Base-by-base conservation (phyloP, 352 stramenopile genomes). In the Phytophthora ohioensis region DNA sequence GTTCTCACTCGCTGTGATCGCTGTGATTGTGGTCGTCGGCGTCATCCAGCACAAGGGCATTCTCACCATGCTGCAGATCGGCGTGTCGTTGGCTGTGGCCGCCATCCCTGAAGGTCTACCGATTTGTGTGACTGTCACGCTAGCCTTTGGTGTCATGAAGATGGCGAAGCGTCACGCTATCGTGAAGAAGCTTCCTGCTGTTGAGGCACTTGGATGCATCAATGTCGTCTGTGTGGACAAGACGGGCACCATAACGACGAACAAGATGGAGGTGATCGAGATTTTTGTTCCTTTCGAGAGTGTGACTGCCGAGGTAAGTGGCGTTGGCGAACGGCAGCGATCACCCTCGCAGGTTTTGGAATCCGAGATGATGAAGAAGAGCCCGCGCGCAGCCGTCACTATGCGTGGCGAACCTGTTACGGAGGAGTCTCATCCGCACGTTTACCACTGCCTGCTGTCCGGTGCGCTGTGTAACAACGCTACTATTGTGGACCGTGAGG, bases 1-100 rank as follows among this genome's bases (percentile, higher is more conserved):
- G 68, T 90, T 98, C 8, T 98, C 90, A 34, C 97, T 98, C 61
- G 82, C 82, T 21, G 87, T 98, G 12, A 99, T 99, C 77, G 86
- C 81, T 7, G 69, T 98, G 5, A 99, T 99, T 75, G 96, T 94
- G 30, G 42, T 99, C 12, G 85, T 98, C 21, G 97, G 97, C 7
- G 91, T 97, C 8, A 63, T 98, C 10, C 88, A 97, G 57, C 87
- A 96, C 60, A 94, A 98, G 61, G 91, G 94, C 0, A 85, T 99
- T 52, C 81, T 99, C 15, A 92, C 97, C 55, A 99, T 98, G 78
- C 91, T 99, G 32, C 97, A 98, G 58, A 98, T 99, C 56, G 96
- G 95, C 13, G 94, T 98, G 4, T 98, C 93, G 73, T 84, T 96
- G 35, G 67, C 82, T 46, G 78, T 96, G 31, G 76, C 84, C 76